A percentile compares a stretch with the other conserved stretches of the same genome.
phyloP scores from a whole-genome alignment of 495 filamentous ascomycete genomes.

The Aspergillus indologenus region DNA sequence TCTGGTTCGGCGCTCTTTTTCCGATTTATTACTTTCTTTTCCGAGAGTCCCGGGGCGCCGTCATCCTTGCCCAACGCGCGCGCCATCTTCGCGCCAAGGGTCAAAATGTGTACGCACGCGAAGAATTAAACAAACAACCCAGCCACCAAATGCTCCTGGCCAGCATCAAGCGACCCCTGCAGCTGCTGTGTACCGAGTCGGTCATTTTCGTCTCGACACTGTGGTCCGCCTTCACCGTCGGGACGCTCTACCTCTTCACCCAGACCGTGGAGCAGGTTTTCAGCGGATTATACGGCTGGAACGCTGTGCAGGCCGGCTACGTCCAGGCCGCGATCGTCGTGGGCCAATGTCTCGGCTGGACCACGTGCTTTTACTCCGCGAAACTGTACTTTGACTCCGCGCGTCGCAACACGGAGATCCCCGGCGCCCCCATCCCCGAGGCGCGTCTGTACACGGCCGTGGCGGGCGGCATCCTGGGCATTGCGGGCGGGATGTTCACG shows the following conservation, averaged over 20 bases:
- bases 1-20: constrained; percentile 39
- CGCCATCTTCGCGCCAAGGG: constrained; percentile 30
- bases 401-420: constrained; percentile 27
- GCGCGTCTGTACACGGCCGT: constrained; percentile 34
- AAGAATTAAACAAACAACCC: constrained; percentile 32
- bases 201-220: constrained; percentile 50
- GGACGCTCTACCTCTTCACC: constrained; percentile 50
- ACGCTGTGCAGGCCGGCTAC: constrained; percentile 30
- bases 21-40: constrained; percentile 40
- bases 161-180: constrained; percentile 38
- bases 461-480: constrained; percentile 28
- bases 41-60: constrained; percentile 40
- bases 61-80: constrained; percentile 36
- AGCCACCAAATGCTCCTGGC: constrained; percentile 21
- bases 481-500: constrained; percentile 38
- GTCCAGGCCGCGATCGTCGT: constrained; percentile 36
- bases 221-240: constrained; percentile 51
- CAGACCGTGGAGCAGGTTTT: constrained; percentile 43
- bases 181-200: constrained; percentile 52
- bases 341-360: constrained; percentile 31
- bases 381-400: constrained; percentile 32
- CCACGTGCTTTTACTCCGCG: constrained; percentile 22
- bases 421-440: constrained; percentile 34
- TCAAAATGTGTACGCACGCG: constrained; percentile 30
- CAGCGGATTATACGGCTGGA: constrained; percentile 30